phyloP scores from a whole-genome alignment of 371 early-diverging fungal genomes.

The Mortierella sp. region DNA sequence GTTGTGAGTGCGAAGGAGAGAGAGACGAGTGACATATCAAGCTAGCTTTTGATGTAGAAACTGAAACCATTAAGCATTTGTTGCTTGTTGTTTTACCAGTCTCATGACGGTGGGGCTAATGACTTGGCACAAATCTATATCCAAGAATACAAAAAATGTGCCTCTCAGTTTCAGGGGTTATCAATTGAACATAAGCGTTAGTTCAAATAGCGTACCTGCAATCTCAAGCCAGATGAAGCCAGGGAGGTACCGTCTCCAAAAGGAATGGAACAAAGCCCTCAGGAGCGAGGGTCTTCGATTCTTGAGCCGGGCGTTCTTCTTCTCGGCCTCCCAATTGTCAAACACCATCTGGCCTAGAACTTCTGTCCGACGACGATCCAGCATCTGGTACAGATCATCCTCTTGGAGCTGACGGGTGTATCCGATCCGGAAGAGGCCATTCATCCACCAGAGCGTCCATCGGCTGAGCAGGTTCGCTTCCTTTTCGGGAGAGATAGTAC shows the following conservation, averaged over 20 bases:
- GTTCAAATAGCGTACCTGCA: slow-evolving; percentile 23
- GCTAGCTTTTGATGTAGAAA: not conserved
- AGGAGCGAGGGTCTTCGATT: slow-evolving; percentile 26
- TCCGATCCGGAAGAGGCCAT: slow-evolving; percentile 29
- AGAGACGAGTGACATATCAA: not conserved
- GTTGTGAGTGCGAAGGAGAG: not conserved
- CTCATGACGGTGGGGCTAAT: not conserved
- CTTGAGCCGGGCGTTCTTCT: not conserved
- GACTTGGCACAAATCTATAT: slow-evolving; percentile 20
- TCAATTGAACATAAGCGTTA: not conserved
- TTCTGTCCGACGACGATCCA: slow-evolving; percentile 21
- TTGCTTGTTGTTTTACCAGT: not conserved
- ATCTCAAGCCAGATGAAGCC: slow-evolving; percentile 16
- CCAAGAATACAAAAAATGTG: not conserved
- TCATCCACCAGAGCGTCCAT: slow-evolving; percentile 43
- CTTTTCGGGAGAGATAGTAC: slow-evolving; percentile 32
- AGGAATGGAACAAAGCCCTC: slow-evolving; percentile 16
- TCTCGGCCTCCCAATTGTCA: slow-evolving; percentile 40
- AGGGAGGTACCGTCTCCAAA: slow-evolving; percentile 25
- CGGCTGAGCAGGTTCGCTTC: slow-evolving; percentile 28
- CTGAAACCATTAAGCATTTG: no score
- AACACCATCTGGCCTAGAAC: slow-evolving; percentile 25
- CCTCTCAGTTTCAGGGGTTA: not conserved
- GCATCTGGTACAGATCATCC: slow-evolving; percentile 53
- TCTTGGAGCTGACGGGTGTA: slow-evolving; percentile 52